Conservation (phyloP, 1,284 basidiomycete species). For the Kwoniella shivajii region DNA sequence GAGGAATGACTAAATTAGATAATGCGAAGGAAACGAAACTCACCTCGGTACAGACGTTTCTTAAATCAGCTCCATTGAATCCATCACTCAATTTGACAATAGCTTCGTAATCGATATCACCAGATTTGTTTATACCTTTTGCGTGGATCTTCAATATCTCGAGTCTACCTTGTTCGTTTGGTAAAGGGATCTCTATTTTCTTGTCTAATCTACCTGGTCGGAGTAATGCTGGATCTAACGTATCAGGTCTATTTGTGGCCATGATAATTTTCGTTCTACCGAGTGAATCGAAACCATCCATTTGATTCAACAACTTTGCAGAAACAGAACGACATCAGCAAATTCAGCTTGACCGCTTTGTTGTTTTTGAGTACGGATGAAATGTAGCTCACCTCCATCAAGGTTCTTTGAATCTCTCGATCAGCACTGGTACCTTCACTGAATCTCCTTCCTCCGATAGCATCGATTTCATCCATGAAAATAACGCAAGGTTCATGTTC, state of each 20-base stretch:
- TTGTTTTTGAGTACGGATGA: background rate
- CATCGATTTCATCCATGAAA: slow-evolving; percentile 84
- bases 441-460: slow-evolving; percentile 93
- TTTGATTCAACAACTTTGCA: slow-evolving; percentile 89
- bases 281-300: slow-evolving; percentile 98
- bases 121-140: slow-evolving; percentile 89
- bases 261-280: slow-evolving; percentile 98
- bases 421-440: slow-evolving; percentile 98
- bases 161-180: slow-evolving; percentile 89
- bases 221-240: slow-evolving; percentile 93
- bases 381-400: slow-evolving; percentile 81
- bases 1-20: too few relatives aligned
- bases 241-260: slow-evolving; percentile 96
- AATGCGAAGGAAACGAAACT: slow-evolving; percentile 1
- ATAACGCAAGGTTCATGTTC: slow-evolving; percentile 94
- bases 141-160: slow-evolving; percentile 99
- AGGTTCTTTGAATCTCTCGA: slow-evolving; percentile 95
- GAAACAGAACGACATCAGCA: background rate
- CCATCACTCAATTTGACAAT: slow-evolving; percentile 94
- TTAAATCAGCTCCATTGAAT: slow-evolving; percentile 93
- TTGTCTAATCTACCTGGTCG: slow-evolving; percentile 94
- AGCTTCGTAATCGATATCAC: slow-evolving; percentile 94
- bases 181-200: slow-evolving; percentile 97
- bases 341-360: too few relatives aligned
- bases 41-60: slow-evolving; percentile 91